Evolutionary conservation across 345 rosid genomes (phyloP).

Genomic region (Psidium friedrichsthalianum): DNA sequence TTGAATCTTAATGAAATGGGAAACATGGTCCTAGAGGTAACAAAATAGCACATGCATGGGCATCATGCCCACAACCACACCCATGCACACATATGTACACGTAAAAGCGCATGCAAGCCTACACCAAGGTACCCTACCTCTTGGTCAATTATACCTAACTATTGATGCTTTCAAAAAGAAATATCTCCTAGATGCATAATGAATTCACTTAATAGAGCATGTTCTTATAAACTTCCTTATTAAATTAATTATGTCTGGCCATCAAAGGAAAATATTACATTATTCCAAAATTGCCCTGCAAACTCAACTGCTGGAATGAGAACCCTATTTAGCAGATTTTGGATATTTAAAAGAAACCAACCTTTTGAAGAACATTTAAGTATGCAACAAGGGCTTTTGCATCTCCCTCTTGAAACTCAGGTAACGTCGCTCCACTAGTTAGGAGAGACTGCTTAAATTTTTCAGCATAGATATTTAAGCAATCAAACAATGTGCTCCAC

Average conservation of each 20-base stretch:
- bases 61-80: not conserved
- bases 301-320: not conserved
- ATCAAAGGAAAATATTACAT: not conserved
- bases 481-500: conserved; percentile 87
- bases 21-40: not conserved
- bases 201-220: not conserved
- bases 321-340: not conserved
- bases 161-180: not conserved
- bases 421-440: conserved; percentile 78
- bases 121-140: not conserved
- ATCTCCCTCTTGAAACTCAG: conserved; percentile 90
- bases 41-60: not conserved
- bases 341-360: conserved; percentile 5
- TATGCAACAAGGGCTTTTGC: conserved; percentile 96
- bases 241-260: not conserved
- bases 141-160: not conserved
- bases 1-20: not conserved
- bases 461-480: conserved; percentile 78
- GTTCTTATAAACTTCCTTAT: not conserved
- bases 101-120: not conserved
- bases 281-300: not conserved
- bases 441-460: conserved; percentile 86
- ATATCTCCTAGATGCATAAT: not conserved
- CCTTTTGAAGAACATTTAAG: conserved; percentile 93
- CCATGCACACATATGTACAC: not conserved